Evolutionary conservation across 2,329 filamentous ascomycete genomes (phyloP), one percentile per base, ranked within the genome.

Genomic region (Beauveria sp.): DNA sequence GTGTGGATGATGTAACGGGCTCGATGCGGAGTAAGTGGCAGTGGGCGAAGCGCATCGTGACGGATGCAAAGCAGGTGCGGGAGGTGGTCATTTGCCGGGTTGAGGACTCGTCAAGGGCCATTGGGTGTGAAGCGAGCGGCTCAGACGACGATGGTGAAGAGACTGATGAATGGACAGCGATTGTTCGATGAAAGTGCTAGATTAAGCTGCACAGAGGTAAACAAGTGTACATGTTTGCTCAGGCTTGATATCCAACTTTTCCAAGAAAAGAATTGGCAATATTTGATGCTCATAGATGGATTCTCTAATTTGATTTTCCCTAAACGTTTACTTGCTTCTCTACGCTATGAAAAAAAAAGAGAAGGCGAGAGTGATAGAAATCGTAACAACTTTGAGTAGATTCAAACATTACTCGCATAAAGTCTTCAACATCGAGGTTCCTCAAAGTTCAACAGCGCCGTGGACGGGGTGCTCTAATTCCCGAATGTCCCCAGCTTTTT

Each of bases 11-110:
- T 20, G 61, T 63, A 9, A 63, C 61, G 5, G 61, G 61, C 2
- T 28, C 45, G n/a, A 63, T 63, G 61, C 51, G 52, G 34, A 63
- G 61, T 18, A 63, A 63, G 28, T 63, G 61, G 43, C 30, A 63
- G 45, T 63, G 61, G 61, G 61, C 57, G 57, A 54, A 40, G 40
- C 50, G 52, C 22, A 63, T 63, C 52, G 52, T 60, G 52, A 57
- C 40, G 20, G 57, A 57, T 38, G 57, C 61, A 9, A n/a, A 18
- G 26, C 30, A 45, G 22, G n/a, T 60, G 40, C 38, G 20, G 5
- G 43, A 57, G 34, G 61, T 63, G n/a, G 16, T 52, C 3, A 60
- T 63, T 47, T 63, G 61, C 40, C 54, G 38, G 20, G n/a, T 20
- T 14, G 47, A 28, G 2, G 43, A 57, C 18, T 49, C 54, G 3